Conservation (phyloP, 2,329 filamentous ascomycete species). For the Achaetomium macrosporum region DNA sequence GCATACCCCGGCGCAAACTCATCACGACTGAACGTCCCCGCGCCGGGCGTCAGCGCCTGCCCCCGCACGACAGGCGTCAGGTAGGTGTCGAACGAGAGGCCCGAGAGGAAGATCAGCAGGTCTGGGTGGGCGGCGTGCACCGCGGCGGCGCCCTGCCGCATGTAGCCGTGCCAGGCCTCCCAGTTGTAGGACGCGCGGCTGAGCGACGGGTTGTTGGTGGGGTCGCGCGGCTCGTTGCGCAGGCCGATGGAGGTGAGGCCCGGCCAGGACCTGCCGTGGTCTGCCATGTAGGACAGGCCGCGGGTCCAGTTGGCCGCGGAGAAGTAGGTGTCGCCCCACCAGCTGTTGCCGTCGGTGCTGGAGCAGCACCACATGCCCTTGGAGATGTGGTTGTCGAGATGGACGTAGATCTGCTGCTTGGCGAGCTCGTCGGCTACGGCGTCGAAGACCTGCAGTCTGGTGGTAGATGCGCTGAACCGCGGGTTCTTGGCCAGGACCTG, state of each 20-base stretch:
- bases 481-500: slow-evolving; percentile 54
- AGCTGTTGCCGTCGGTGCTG: slow-evolving; percentile 49
- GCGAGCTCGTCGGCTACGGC: slow-evolving; percentile 54
- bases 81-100: slow-evolving; percentile 51
- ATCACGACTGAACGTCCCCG: slow-evolving; percentile 35
- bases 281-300: slow-evolving; percentile 54
- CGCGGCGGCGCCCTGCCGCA: slow-evolving; percentile 42
- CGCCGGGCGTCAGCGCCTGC: slow-evolving; percentile 42
- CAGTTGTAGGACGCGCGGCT: slow-evolving; percentile 45
- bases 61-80: slow-evolving; percentile 46
- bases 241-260: slow-evolving; percentile 45
- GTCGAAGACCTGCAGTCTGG: slow-evolving; percentile 54
- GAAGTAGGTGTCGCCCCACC: slow-evolving; percentile 58
- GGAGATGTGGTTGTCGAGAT: slow-evolving; percentile 58
- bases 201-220: slow-evolving; percentile 32
- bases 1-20: slow-evolving; percentile 42
- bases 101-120: slow-evolving; percentile 54
- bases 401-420: slow-evolving; percentile 50
- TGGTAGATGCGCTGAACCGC: slow-evolving; percentile 47
- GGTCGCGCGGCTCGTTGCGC: slow-evolving; percentile 48
- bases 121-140: slow-evolving; percentile 47
- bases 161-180: slow-evolving; percentile 48
- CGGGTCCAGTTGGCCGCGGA: slow-evolving; percentile 53
- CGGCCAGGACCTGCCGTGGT: slow-evolving; percentile 46
- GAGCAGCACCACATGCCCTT: slow-evolving; percentile 54